Percentiles rank a stretch among this genome's conserved stretches.
Conservation (phyloP, 2,329 filamentous ascomycete genomes). For the Epichloe sibirici region DNA sequence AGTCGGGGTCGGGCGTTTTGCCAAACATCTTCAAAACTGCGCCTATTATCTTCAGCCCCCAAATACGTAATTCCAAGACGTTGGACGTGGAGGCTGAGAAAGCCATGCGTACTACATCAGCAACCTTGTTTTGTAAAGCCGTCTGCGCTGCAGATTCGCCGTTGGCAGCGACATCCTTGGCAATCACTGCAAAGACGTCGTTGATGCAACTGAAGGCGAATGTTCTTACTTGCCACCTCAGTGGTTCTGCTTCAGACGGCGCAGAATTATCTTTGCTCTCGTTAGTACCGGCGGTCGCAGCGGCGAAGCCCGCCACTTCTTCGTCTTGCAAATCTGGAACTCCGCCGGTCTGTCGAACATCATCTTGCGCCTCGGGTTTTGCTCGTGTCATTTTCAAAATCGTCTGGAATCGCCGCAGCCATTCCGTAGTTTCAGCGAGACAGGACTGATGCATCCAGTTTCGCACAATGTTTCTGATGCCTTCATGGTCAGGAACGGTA, state of each 20-base stretch:
- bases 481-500: slow-evolving; percentile 58
- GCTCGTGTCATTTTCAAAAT: slow-evolving; percentile 79
- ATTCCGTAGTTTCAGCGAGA: slow-evolving; percentile 64
- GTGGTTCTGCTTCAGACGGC: slow-evolving; percentile 62
- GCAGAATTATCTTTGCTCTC: slow-evolving; percentile 37
- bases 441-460: slow-evolving; percentile 93
- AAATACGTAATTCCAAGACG: slow-evolving; percentile 78
- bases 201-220: slow-evolving; percentile 86
- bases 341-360: slow-evolving; percentile 29
- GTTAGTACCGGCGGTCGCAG: slow-evolving; percentile 49
- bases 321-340: slow-evolving; percentile 84
- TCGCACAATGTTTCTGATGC: slow-evolving; percentile 74
- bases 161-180: slow-evolving; percentile 65
- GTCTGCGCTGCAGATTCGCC: slow-evolving; percentile 67
- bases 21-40: slow-evolving; percentile 93
- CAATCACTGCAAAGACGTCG: slow-evolving; percentile 68
- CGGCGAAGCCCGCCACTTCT: slow-evolving; percentile 89
- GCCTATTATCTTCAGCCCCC: slow-evolving; percentile 87
- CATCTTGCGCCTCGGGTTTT: slow-evolving; percentile 44
- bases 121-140: slow-evolving; percentile 70
- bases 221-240: slow-evolving; percentile 90
- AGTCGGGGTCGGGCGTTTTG: slow-evolving; percentile 89
- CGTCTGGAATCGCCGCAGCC: slow-evolving; percentile 79
- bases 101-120: slow-evolving; percentile 89
- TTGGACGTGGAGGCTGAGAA: slow-evolving; percentile 95